Evolutionary conservation across 768 basidiomycete species (phyloP).

Genomic region (Suillus subaureus): DNA sequence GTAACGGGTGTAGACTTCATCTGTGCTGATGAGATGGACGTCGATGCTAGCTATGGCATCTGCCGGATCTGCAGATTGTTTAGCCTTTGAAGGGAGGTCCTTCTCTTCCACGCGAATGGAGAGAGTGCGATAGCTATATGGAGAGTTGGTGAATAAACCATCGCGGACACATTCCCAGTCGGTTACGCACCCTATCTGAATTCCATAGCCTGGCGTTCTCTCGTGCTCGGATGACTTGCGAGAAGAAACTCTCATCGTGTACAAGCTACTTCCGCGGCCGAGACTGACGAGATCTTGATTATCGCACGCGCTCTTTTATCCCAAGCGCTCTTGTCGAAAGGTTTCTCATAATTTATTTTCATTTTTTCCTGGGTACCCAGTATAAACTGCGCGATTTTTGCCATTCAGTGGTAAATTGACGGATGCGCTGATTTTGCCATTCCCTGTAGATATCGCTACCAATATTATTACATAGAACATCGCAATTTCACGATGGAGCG

Average conservation of each 20-base stretch:
- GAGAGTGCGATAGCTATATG: constrained; percentile 44
- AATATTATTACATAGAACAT: constrained; percentile 4
- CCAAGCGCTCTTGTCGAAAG: neutral
- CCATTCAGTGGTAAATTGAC: constrained; percentile 19
- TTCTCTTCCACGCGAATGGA: constrained; percentile 45
- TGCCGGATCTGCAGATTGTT: constrained; percentile 34
- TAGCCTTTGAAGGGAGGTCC: constrained; percentile 17
- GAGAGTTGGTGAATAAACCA: neutral
- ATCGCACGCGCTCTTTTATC: constrained; percentile 19
- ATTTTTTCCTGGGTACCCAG: constrained; percentile 6
- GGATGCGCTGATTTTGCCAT: constrained; percentile 32
- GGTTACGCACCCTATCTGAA: constrained; percentile 28
- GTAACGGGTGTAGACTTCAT: constrained; percentile 47
- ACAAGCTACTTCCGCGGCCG: neutral
- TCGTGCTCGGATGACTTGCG: constrained; percentile 20
- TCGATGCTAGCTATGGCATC: constrained; percentile 48
- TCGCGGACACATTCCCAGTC: neutral
- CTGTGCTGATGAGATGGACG: constrained; percentile 44
- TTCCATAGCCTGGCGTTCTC: constrained; percentile 27
- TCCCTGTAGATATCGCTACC: constrained; percentile 8
- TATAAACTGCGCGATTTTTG: constrained; percentile 27
- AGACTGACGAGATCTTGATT: neutral
- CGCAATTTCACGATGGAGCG: neutral
- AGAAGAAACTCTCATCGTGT: neutral
- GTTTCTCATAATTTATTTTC: constrained; percentile 1